Conservation (phyloP, 2,329 filamentous ascomycete genomes). For the Trichoderma gracile region DNA sequence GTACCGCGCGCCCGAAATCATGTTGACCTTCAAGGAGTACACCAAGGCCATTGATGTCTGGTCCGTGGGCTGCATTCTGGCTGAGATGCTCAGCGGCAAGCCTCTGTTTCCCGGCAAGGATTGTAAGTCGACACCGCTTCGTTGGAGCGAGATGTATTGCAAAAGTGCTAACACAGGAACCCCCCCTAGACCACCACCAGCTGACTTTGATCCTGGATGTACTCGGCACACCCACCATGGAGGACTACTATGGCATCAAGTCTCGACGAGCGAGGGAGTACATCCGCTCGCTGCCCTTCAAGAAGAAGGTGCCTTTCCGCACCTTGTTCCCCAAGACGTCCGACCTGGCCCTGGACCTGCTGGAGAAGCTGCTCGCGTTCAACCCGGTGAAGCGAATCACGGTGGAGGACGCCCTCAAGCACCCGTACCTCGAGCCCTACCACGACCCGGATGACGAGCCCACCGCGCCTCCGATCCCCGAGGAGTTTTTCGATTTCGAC, state of each 20-base stretch:
- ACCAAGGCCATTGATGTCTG: constrained; percentile 99
- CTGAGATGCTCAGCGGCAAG: constrained; percentile 98
- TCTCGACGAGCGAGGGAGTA: constrained; percentile 96
- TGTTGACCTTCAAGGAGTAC: constrained; percentile 99
- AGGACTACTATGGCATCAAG: constrained; percentile 99
- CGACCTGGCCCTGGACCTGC: constrained; percentile 87
- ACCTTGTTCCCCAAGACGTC: constrained; percentile 98
- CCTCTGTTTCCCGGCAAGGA: constrained; percentile 98
- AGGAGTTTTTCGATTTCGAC: constrained; percentile 99
- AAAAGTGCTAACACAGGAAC: not conserved
- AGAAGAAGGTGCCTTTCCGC: constrained; percentile 99
- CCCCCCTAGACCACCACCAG: constrained; percentile 84
- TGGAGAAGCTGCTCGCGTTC: constrained; percentile 95
- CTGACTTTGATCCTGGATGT: constrained; percentile 96
- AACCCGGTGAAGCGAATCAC: constrained; percentile 99
- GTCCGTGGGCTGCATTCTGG: constrained; percentile 97
- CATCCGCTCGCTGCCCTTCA: constrained; percentile 96
- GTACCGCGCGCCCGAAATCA: constrained; percentile 99
- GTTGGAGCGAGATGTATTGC: too few species aligned
- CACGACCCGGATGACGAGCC: constrained; percentile 99
- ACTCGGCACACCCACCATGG: constrained; percentile 97
- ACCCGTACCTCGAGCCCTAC: constrained; percentile 97
- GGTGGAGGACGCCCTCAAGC: constrained; percentile 94
- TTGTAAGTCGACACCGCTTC: constrained; percentile 61
- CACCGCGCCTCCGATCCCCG: constrained; percentile 91